Evolutionary conservation across 805 yeast species (phyloP), one percentile per base, ranked within the genome.

Genomic region (Monosporozyma aerobia): DNA sequence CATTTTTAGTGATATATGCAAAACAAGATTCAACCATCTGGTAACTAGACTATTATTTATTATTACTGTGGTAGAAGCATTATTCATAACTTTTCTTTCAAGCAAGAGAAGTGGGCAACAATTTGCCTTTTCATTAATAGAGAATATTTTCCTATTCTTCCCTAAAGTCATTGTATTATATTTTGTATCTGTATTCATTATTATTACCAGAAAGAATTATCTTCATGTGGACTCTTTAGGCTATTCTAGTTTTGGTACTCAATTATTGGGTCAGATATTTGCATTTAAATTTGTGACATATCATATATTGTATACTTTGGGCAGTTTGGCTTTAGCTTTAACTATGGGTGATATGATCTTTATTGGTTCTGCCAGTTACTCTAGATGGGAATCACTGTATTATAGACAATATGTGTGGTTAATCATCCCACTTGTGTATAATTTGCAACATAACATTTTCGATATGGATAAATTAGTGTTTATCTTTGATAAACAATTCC

Each of bases 401-500:
- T 56, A 51, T 47, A 64, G 57, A 54, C 40, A 61, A 13, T 55
- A 54, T 59, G 73, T 70, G 45, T 69, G 77, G 27, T 10, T 69
- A 1, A 63, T 72, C 27, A 59, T 75, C 7, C 77, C 81, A 0
- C 33, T 73, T 0, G 37, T 73, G 7, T 85, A 83, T 63, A 60
- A 82, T 7, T 49, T 72, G 1, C 81, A 78, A 54, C 84, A 78
- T 60, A 58, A 78, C 13, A 58, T 77, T 0, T 74, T 79, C 53
- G 85, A 82, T 62, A 70, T 80, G 55, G 82, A 81, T 63, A 73
- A 79, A 53, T 68, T 85, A 43, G 63, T 67, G 1, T 77, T 83
- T 64, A 59, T 63, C 3, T 68, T 71, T 54, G 75, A 72, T 1
- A 59, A 57, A 30, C 71, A 69, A 56, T 69, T 70, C 44, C 66